Conservation (phyloP, 2,329 filamentous ascomycete species). For the Gnomoniopsis smithogilvyi region DNA sequence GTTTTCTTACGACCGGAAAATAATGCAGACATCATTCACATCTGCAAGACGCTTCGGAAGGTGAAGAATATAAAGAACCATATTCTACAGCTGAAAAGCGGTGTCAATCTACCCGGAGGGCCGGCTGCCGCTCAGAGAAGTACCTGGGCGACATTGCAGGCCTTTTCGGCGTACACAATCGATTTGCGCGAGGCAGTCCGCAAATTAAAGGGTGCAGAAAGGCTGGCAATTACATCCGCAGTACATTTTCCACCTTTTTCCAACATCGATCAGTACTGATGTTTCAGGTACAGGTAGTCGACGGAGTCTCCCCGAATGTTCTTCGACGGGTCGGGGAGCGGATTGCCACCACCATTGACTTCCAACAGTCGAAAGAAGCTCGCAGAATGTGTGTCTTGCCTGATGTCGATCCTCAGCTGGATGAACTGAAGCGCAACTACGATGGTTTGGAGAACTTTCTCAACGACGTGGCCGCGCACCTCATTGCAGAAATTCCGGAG, state of each 20-base stretch:
- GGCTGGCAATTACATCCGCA: slow-evolving; percentile 50
- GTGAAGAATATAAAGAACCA: slow-evolving; percentile 73
- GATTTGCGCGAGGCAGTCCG: slow-evolving; percentile 64
- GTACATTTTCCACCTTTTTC: slow-evolving; percentile 29
- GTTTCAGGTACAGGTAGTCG: slow-evolving; percentile 44
- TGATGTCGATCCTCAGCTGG: slow-evolving; percentile 71
- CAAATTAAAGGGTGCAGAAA: slow-evolving; percentile 52
- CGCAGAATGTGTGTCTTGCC: slow-evolving; percentile 69
- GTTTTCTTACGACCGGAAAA: slow-evolving; percentile 69
- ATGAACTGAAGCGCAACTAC: slow-evolving; percentile 74
- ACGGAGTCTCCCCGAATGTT: slow-evolving; percentile 54
- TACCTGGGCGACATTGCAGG: slow-evolving; percentile 68
- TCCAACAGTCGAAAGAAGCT: slow-evolving; percentile 69
- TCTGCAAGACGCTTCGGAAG: slow-evolving; percentile 62
- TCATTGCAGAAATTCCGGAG: slow-evolving; percentile 61
- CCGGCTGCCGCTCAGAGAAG: slow-evolving; percentile 57
- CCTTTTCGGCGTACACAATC: slow-evolving; percentile 70
- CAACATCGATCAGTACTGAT: slow-evolving; percentile 5
- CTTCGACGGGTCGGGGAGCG: slow-evolving; percentile 66
- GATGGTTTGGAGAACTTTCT: slow-evolving; percentile 75
- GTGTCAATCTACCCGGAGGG: slow-evolving; percentile 55
- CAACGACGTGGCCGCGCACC: slow-evolving; percentile 60
- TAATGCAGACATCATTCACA: slow-evolving; percentile 45
- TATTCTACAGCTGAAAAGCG: slow-evolving; percentile 71
- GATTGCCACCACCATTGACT: slow-evolving; percentile 75